Evolutionary conservation across 2,329 filamentous ascomycete species (phyloP), one percentile per base, ranked within the genome.

Genomic region (Aspergillus novofumigatus): DNA sequence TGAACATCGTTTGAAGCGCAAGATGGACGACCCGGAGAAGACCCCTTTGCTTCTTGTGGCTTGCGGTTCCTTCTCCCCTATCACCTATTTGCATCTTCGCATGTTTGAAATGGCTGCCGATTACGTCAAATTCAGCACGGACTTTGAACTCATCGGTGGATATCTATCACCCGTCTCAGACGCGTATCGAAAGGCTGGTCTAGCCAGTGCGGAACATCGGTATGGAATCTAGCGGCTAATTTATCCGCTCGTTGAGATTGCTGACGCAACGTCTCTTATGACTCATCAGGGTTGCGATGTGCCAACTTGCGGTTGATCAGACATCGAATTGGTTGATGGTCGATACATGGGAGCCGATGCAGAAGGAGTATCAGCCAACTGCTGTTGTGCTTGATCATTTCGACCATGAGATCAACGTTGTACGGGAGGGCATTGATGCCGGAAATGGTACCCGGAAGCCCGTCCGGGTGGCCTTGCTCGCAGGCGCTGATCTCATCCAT

Each of bases 341-440:
- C 49, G 91, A 96, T 71, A 86, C 89, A 0, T 95, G 90, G 88
- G 92, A 96, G 79, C 89, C 91, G n/a, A 80, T 89, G 66, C 86
- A 95, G 76, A 84, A 87, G 68, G 83, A 89, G 63, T 97, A 96
- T 71, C 87, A 91, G 60, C 91, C 92, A 17, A 97, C 93, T 0
- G 93, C 92, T 42, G 84, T 89, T 65, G 92, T 96, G 44, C 80
- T 97, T 51, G 91, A 96, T 69, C 93, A 97, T 75, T 94, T 97
- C 67, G 87, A 95, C 64, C 78, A 93, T 69, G 91, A 97, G 72
- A 90, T 97, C 71, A 96, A 97, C 71, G 83, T 84, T 25, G 83
- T 91, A 48, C 79, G 87, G 29, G 87, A 88, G 42, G 92, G 92
- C 6, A 84, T 94, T 29, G 82, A 89, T 66, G 84, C 82, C 49